Evolutionary conservation across 306 rosid genomes (phyloP), one percentile per base, ranked within the genome.

Genomic region (Vigna hirtella): DNA sequence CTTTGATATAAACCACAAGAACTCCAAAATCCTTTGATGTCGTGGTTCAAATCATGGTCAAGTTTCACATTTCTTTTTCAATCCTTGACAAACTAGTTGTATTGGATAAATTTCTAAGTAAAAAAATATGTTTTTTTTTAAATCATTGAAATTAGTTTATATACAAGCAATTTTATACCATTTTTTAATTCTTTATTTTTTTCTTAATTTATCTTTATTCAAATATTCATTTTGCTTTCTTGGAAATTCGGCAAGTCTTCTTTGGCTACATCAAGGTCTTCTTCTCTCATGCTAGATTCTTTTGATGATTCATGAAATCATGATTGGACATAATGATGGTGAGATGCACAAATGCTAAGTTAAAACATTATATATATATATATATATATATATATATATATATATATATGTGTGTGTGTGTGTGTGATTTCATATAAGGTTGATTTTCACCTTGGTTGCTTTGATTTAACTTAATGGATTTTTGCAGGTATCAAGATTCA

Each of bases 211-310:
- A 7, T 9, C 11, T 40, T 40, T 40, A 36, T 52, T 51, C 5
- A 26, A 16, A 66, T 53, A 15, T 6, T 52, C 47, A 42, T 72
- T 24, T 26, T 69, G 13, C 13, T 55, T 13, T 15, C 16, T 53
- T 5, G 1, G 38, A 50, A 32, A 51, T n/a, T 76, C 91, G 98
- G 93, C 94, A 90, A 92, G 97, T 85, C 89, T 52, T 94, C 91
- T 80, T 40, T 89, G 93, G 98, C 98, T 94, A 88, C 83, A 51
- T 79, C 15, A 82, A 65, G 75, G 51, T 90, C 93, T 89, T 86
- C 40, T 87, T 86, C 64, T 90, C 83, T 89, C 97, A 91, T 94
- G 97, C 88, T 74, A 84, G 96, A 77, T 80, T 78, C 85, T 82
- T 3, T 26, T 1, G 86, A 78, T 86, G 97, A 90, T 70, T 78